These are phyloP conservation scores for Saccharomycopsis fibuligera DNA, from an alignment of 805 yeast genomes.

Conservation along the genomic window DNA sequence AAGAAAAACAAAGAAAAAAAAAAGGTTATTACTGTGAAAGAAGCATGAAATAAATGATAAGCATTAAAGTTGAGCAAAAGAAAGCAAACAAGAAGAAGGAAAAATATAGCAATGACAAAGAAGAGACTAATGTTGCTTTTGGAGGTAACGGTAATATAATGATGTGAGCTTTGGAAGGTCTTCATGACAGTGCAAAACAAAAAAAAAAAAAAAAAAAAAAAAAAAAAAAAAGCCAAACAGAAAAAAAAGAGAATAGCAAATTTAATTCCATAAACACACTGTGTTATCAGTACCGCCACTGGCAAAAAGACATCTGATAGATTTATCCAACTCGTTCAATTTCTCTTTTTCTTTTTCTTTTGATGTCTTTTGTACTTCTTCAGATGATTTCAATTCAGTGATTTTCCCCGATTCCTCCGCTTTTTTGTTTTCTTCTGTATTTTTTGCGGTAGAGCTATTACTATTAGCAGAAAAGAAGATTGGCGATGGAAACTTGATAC, in stretches of 20 bases:
- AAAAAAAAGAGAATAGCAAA: neutral
- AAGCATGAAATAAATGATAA: no score
- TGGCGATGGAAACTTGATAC: slow-evolving; percentile 49
- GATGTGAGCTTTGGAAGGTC: no score
- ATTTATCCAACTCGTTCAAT: slow-evolving; percentile 14
- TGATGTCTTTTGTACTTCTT: neutral
- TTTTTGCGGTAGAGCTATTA: slow-evolving; percentile 1
- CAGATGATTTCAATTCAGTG: no score
- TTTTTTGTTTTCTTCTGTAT: neutral
- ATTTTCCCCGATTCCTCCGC: slow-evolving; percentile 13
- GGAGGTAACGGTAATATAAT: no score
- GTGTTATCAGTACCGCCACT: slow-evolving; percentile 39
- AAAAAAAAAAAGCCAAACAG: neutral
- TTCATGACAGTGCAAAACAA: no score
- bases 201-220: no score
- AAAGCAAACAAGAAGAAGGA: neutral
- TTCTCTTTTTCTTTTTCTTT: slow-evolving; percentile 27
- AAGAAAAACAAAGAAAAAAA: no score
- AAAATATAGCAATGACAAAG: neutral
- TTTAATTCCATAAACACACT: slow-evolving; percentile 23
- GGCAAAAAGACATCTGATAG: slow-evolving; percentile 33
- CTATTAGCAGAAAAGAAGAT: slow-evolving; percentile 21
- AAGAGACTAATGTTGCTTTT: neutral
- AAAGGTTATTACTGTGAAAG: no score
- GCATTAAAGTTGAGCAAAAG: no score